Evolutionary conservation across 805 yeast species (phyloP), one percentile per base, ranked within the genome.

Genomic region (Torulaspora quercuum): DNA sequence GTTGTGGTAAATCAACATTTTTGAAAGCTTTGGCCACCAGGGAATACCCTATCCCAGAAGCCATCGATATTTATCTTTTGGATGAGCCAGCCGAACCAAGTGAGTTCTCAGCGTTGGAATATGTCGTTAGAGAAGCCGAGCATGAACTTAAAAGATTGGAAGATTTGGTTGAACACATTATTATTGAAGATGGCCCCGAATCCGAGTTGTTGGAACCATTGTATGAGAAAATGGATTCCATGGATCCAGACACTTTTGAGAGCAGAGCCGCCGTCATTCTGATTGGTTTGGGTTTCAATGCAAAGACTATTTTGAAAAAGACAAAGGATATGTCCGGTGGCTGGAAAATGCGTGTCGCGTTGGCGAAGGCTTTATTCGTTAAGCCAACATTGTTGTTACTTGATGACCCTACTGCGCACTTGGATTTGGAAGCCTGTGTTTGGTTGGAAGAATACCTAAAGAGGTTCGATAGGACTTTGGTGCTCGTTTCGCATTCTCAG

Each of bases 261-360:
- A 71, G 92, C 29, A 80, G 98, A 68, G 98, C 98, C 39, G 95
- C 98, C 37, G 71, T 88, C 50, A 92, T 92, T 57, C 74, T 92
- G 59, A 85, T 85, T 50, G 98, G 98, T 89, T 77, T 92, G 65
- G 98, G 98, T 57, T 92, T 92, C 80, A 85, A 84, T 68, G 59
- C 82, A 39, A 67, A 68, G 50, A 90, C 97, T 39, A 90, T 92
- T 59, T 73, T 76, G 62, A 92, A 92, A 76, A 82, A 81, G 69
- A 92, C 98, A 57, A 89, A 87, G 68, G 97, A 92, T 62, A 92
- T 92, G 98, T 87, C 97, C 61, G 98, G 98, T 78, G 98, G 98
- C 64, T 92, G 98, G 98, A 88, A 88, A 74, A 92, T 92, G 98
- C 87, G 98, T 72, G 98, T 92, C 45, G 97, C 98, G 29, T 74